Conservation (phyloP, 1,284 basidiomycete genomes). For the Marasmius sp. region DNA sequence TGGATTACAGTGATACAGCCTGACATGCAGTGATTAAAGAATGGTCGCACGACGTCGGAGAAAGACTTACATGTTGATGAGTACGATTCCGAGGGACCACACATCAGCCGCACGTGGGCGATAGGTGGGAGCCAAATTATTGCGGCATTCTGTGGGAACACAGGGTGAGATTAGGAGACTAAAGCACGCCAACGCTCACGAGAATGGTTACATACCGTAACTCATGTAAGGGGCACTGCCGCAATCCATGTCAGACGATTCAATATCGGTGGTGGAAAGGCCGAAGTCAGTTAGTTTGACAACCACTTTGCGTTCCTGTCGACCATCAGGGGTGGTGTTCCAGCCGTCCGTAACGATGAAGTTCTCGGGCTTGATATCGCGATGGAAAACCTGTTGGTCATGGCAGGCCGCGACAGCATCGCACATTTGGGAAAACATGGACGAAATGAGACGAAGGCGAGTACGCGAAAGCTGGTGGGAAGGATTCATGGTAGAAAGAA, state of each 20-base stretch:
- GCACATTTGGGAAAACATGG: constrained; percentile 98
- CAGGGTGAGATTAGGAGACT: constrained; percentile 11
- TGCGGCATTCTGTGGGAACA: constrained; percentile 80
- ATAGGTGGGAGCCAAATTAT: constrained; percentile 94
- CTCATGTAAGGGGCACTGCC: constrained; percentile 99
- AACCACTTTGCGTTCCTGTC: constrained; percentile 72
- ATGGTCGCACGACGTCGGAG: constrained; percentile 11
- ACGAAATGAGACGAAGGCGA: constrained; percentile 87
- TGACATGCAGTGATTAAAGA: constrained; percentile 27
- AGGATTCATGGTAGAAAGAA: constrained; percentile 87
- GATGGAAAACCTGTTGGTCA: constrained; percentile 87
- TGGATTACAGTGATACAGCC: constrained; percentile 97
- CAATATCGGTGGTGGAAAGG: constrained; percentile 84
- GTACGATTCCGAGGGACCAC: constrained; percentile 97
- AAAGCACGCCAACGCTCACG: constrained; percentile 1
- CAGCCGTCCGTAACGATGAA: constrained; percentile 89
- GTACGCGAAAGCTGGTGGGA: constrained; percentile 82
- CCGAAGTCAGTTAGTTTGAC: constrained; percentile 99
- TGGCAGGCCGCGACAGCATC: constrained; percentile 97
- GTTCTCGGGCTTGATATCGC: constrained; percentile 98
- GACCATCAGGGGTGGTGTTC: constrained; percentile 49
- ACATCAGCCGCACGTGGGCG: constrained; percentile 94
- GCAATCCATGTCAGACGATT: constrained; percentile 96
- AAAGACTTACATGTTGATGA: constrained; percentile 87
- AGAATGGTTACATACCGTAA: constrained; percentile 62